Percentiles rank a stretch among this genome's conserved stretches.
phyloP scores from a whole-genome alignment of 805 yeast genomes.

The Kazachstania viticola region DNA sequence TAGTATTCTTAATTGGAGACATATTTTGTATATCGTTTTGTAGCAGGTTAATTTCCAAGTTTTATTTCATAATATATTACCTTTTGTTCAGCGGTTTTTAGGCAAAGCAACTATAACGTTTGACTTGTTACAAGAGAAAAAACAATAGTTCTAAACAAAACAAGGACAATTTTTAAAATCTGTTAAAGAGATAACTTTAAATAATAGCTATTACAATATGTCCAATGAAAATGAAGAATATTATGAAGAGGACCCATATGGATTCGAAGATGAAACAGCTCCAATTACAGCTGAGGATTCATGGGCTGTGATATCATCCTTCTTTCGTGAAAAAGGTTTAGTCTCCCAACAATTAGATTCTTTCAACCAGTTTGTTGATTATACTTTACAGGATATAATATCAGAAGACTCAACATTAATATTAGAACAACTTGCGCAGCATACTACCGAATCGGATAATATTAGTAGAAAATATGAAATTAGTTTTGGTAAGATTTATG shows the following conservation, averaged over 20 bases:
- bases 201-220: too few relatives aligned
- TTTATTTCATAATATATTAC: too few relatives aligned
- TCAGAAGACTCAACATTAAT: conserved; percentile 91
- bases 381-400: conserved; percentile 92
- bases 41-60: too few relatives aligned
- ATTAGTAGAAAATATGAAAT: conserved; percentile 89
- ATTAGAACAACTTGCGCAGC: conserved; percentile 97
- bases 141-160: too few relatives aligned
- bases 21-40: too few relatives aligned
- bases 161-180: too few relatives aligned
- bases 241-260: conserved; percentile 51
- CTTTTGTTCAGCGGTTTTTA: too few relatives aligned
- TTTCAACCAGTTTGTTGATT: conserved; percentile 93
- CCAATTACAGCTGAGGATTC: conserved; percentile 95
- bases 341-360: conserved; percentile 98
- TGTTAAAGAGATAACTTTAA: too few relatives aligned
- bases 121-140: too few relatives aligned
- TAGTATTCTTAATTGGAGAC: too few relatives aligned
- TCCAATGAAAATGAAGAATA: conserved; percentile 21
- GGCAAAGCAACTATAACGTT: too few relatives aligned
- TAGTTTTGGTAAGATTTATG: conserved; percentile 93
- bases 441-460: conserved; percentile 80
- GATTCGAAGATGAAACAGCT: conserved; percentile 54
- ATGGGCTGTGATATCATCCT: conserved; percentile 95
- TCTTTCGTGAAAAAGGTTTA: conserved; percentile 90